Percentiles rank a stretch among this genome's conserved stretches.
Conservation (phyloP, 1,139 yeast species). For the Saccharomyces hybrid region DNA sequence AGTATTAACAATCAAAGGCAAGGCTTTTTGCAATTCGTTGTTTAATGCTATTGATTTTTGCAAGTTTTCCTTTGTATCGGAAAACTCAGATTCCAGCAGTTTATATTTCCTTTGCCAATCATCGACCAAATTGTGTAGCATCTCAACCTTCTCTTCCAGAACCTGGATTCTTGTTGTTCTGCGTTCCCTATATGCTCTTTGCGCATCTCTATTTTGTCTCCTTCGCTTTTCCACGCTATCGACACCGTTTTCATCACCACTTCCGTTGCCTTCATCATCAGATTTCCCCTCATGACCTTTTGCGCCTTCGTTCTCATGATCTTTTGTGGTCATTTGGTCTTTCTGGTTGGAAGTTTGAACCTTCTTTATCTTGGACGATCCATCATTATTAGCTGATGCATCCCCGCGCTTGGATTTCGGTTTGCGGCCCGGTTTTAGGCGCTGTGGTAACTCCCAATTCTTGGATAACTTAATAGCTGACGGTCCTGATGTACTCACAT, state of each 20-base stretch:
- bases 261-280: background rate
- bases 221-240: conserved; percentile 72
- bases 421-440: conserved; percentile 15
- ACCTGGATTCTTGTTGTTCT: conserved; percentile 41
- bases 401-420: conserved; percentile 2
- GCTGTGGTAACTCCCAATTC: conserved; percentile 16
- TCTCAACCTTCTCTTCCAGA: conserved; percentile 59
- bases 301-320: background rate
- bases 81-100: background rate
- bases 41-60: background rate
- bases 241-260: conserved; percentile 21
- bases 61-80: conserved; percentile 1
- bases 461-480: conserved; percentile 19
- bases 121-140: conserved; percentile 54
- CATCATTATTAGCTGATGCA: background rate
- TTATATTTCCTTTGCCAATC: conserved; percentile 25
- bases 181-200: conserved; percentile 62
- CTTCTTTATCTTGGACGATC: background rate
- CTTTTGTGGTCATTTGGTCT: background rate
- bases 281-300: background rate
- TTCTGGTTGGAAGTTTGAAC: background rate
- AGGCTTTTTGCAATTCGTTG: background rate
- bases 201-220: conserved; percentile 94
- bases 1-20: background rate
- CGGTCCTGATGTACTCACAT: background rate